phyloP scores from a whole-genome alignment of 805 yeast genomes.

The Teunomyces gatunensis region DNA sequence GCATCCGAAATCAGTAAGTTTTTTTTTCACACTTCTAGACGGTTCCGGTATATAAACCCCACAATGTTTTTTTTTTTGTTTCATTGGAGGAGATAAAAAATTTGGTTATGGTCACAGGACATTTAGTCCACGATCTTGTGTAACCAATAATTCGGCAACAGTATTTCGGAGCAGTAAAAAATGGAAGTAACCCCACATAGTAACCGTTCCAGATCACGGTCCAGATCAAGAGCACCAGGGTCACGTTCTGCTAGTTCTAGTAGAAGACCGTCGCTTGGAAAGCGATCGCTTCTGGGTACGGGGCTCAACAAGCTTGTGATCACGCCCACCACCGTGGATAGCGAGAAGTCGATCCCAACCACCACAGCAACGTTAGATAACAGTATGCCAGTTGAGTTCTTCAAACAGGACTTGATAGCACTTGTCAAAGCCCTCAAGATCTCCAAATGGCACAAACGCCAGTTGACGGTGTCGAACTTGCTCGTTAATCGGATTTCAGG shows the following conservation, averaged over 20 bases:
- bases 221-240: slow-evolving; percentile 32
- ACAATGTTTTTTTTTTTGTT: neutral
- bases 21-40: too few relatives aligned
- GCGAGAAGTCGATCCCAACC: slow-evolving; percentile 42
- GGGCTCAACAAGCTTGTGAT: slow-evolving; percentile 27
- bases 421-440: slow-evolving; percentile 62
- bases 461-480: slow-evolving; percentile 40
- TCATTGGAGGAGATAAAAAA: too few relatives aligned
- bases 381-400: slow-evolving; percentile 76
- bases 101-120: slow-evolving; percentile 5
- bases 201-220: slow-evolving; percentile 37
- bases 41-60: neutral
- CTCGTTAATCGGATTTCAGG: slow-evolving; percentile 74
- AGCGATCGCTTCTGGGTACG: slow-evolving; percentile 35
- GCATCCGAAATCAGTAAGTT: too few relatives aligned
- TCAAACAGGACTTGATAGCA: slow-evolving; percentile 74
- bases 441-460: slow-evolving; percentile 74
- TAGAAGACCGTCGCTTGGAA: slow-evolving; percentile 34
- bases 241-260: slow-evolving; percentile 34
- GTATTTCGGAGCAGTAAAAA: neutral
- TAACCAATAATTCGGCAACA: neutral
- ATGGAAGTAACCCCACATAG: slow-evolving; percentile 14
- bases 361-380: slow-evolving; percentile 67
- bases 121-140: neutral
- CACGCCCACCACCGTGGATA: slow-evolving; percentile 26